Evolutionary conservation across 1,284 basidiomycete species (phyloP), one percentile per base, ranked within the genome.

Genomic region (Naganishia liquefaciens): DNA sequence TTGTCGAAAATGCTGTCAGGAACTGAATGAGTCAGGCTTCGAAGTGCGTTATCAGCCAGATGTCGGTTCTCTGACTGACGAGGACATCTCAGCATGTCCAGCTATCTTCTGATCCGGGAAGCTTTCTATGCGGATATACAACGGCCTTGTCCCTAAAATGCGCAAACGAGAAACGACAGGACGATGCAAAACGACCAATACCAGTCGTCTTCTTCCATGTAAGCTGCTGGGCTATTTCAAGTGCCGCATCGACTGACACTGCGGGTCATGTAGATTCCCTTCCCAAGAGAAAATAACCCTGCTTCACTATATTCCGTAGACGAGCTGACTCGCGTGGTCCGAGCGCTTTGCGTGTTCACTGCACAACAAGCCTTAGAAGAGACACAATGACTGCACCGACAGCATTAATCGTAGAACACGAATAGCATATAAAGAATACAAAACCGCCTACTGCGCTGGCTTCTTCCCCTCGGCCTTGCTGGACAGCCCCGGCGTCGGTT

Each of bases 381-480:
- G 33, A 37, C 3, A n/a, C n/a, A 3, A 21, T 39, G 15, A 30
- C 25, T 37, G 33, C 7, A 37, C 33, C 13, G 33, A 13, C 9
- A 10, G 13, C 10, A 37, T 37, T 7, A 37, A 7, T 37, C 13
- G 33, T n/a, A n/a, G n/a, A n/a, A n/a, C n/a, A 37, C 33, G 7
- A 37, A 10, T 37, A 7, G 33, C 33, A 37, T 37, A 37, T 27
- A 51, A 11, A 37, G 21, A 3, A 51, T 13, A n/a, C 13, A 33
- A 3, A 21, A 39, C 28, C 13, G 33, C 25, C 46, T 58, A 60
- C 39, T 25, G 33, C 19, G 46, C 46, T 17, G 46, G 46, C 44
- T 60, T 60, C 46, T 60, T 60, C 5, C 57, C 57, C 19, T 60
- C 57, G 11, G 57, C 47, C 19, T 60, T 60, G 39, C 46, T 40